Base-by-base conservation (phyloP, 345 rosid species). In the Populus tremula region DNA sequence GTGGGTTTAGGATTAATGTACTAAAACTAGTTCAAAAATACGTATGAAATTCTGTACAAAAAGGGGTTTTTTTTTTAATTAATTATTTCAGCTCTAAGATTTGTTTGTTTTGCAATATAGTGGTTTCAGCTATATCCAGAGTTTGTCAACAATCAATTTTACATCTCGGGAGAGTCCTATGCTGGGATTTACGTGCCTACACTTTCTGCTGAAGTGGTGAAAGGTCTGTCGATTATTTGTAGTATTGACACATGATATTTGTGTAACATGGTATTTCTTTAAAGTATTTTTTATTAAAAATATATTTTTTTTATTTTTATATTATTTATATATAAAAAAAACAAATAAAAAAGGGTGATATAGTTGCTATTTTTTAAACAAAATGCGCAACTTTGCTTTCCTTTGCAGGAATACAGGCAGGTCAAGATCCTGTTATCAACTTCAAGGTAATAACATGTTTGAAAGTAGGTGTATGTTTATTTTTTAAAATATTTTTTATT, bases 71-170 rank as follows among this genome's bases (percentile, higher is more conserved):
- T 66, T 56, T 12, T 43, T 38, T 38, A 38, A 10, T 10, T 38
- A 38, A 11, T 43, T 11, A 43, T 43, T 43, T 43, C 0, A 0
- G 36, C 61, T 18, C 25, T 2, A 27, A 8, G 8, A 33, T 41
- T 0, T 20, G 10, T 47, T 71, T 76, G 13, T 78, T 80, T 14
- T 63, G 71, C 54, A 25, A 78, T 59, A 8, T 16, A 87, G 90
- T 87, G 90, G 90, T 85, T 87, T 59, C 54, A 75, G 74, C 64
- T 70, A 61, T 87, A 82, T 62, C 86, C 88, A 18, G 88, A 87
- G 79, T 87, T 87, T 64, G 59, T 47, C 3, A 39, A 14, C 73
- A 87, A 87, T 70, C 85, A 86, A 77, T 87, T 87, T 80, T 85
- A 84, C 64, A 78, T 87, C 7, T 65, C 88, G 0, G 86, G 90